Conservation (phyloP, 345 rosid genomes). For the Moricandia moricandioides region DNA sequence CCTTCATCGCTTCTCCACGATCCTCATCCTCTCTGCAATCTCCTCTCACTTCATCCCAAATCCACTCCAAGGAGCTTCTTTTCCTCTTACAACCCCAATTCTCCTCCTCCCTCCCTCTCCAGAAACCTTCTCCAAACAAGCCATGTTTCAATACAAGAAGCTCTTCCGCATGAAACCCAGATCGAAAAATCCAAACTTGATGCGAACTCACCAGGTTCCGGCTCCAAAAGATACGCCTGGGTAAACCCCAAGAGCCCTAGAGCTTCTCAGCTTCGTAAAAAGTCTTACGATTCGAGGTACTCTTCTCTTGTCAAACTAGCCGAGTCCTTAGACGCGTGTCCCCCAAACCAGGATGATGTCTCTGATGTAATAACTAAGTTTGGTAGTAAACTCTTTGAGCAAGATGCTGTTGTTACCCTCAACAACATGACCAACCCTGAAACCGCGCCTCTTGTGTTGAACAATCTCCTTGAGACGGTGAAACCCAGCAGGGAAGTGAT, state of each 20-base stretch:
- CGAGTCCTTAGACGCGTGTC: conserved; percentile 53
- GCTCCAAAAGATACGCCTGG: conserved; percentile 56
- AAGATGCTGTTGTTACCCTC: conserved; percentile 77
- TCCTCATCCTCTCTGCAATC: conserved; percentile 40
- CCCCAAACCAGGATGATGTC: conserved; percentile 43
- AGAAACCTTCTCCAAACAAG: conserved; percentile 38
- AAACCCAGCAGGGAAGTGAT: conserved; percentile 51
- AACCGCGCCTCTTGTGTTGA: conserved; percentile 56
- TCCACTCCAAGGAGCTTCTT: conserved; percentile 32
- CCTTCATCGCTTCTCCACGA: conserved; percentile 51
- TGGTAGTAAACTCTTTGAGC: conserved; percentile 55
- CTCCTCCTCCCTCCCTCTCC: conserved; percentile 31
- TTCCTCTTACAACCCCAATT: conserved; percentile 27
- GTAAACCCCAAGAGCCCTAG: conserved; percentile 82
- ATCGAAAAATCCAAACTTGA: conserved; percentile 22
- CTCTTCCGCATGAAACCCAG: conserved; percentile 33
- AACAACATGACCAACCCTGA: conserved; percentile 78
- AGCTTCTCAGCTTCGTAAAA: conserved; percentile 60
- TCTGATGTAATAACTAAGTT: conserved; percentile 43
- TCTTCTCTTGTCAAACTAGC: conserved; percentile 61
- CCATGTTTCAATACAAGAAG: conserved; percentile 55
- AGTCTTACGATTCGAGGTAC: conserved; percentile 79
- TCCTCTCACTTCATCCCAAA: conserved; percentile 35
- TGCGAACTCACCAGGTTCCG: conserved; percentile 25
- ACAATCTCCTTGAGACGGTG: conserved; percentile 46